Evolutionary conservation across 768 basidiomycete genomes (phyloP), one percentile per base, ranked within the genome.

Genomic region (Tylopilus sp.): DNA sequence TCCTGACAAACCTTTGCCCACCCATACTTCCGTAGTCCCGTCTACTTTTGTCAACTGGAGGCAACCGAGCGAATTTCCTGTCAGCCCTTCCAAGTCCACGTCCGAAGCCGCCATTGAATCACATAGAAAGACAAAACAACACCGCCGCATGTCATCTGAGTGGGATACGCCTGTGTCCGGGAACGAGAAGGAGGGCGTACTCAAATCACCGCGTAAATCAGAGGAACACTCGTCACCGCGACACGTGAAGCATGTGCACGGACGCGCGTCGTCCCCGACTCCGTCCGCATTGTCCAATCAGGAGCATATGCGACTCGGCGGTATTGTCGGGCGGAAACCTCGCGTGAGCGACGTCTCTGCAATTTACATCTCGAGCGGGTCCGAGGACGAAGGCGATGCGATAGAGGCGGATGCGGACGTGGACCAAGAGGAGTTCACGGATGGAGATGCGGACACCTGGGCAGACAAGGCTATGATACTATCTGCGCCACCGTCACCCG

Each of bases 341-440:
- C 44, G 58, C 11, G 19, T 11, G 19, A 60, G 59, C 45, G 55
- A 61, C 38, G 10, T 48, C 11, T 56, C 51, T 46, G 56, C 53
- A 14, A 67, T 67, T 25, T 66, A 45, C 44, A 67, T 67, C 21
- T 68, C 66, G 9, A 67, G 66, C 9, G 65, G 54, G 22, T 68
- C 66, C 26, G 66, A 67, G 41, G 62, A 57, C n/a, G 63, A 58
- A 36, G 38, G n/a, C 5, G 17, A n/a, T 6, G 33, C 37, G 14
- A 14, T 29, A 25, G 46, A 46, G 19, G 25, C 14, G 4, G 42
- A 21, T 16, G 22, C 6, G 14, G 3, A 41, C 34, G 51, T 31
- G 21, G 19, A 45, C 21, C 29, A 16, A 21, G 19, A 46, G 7
- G 40, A 38, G 21, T 17, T n/a, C 19, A 48, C 36, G 22, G 49